Evolutionary conservation across 306 rosid species (phyloP).

Genomic region (Inga leiocalycina): DNA sequence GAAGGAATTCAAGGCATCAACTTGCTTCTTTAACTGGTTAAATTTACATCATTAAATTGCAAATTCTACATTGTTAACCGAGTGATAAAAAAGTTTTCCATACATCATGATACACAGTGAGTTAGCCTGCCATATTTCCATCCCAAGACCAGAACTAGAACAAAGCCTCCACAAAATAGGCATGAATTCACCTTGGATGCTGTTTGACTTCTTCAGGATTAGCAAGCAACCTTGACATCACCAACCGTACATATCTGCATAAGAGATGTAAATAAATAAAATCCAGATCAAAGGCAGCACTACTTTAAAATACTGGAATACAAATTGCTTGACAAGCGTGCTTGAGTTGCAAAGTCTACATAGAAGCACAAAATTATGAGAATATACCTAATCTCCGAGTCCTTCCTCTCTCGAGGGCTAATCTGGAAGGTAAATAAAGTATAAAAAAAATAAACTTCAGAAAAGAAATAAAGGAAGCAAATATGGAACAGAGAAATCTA

Average conservation of each 20-base stretch:
- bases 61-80: neutral
- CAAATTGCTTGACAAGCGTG: slow-evolving; percentile 5
- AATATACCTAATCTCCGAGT: slow-evolving; percentile 88
- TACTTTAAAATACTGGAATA: neutral
- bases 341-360: neutral
- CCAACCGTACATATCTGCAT: slow-evolving; percentile 85
- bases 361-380: slow-evolving; percentile 12
- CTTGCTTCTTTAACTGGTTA: neutral
- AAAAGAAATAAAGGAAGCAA: slow-evolving; percentile 19
- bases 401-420: slow-evolving; percentile 85
- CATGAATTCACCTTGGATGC: slow-evolving; percentile 76
- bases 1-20: neutral
- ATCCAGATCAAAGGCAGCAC: slow-evolving; percentile 12
- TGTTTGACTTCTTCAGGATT: slow-evolving; percentile 65
- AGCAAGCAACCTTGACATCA: slow-evolving; percentile 61
- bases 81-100: neutral
- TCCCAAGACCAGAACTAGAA: slow-evolving; percentile 25
- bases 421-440: slow-evolving; percentile 54
- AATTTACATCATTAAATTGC: neutral
- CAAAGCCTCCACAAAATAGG: slow-evolving; percentile 27
- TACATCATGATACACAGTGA: slow-evolving; percentile 20
- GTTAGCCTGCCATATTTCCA: neutral
- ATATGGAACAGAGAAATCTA: slow-evolving; percentile 24
- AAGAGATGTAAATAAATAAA: slow-evolving; percentile 23
- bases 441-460: slow-evolving; percentile 18